phyloP scores from a whole-genome alignment of 2,329 filamentous ascomycete species.

The Sclerotinia glacialis region DNA sequence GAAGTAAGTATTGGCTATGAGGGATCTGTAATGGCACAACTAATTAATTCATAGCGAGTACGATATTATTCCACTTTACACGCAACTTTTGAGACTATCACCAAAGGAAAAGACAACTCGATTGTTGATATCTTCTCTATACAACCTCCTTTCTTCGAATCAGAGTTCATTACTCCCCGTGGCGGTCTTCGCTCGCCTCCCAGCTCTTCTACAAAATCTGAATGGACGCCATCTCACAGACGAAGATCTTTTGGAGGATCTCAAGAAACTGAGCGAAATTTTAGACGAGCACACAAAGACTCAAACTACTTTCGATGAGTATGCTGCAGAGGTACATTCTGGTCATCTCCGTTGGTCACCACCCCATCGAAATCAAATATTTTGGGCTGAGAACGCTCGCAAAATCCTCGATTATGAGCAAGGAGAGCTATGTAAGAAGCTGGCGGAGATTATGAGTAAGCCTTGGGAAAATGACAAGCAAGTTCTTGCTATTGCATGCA shows the following conservation, averaged over 20 bases:
- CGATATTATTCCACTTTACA: slow-evolving; percentile 87
- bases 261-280: slow-evolving; percentile 59
- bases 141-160: slow-evolving; percentile 75
- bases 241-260: slow-evolving; percentile 61
- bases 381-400: slow-evolving; percentile 71
- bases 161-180: slow-evolving; percentile 73
- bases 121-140: slow-evolving; percentile 81
- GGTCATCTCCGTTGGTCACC: slow-evolving; percentile 75
- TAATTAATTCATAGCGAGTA: slow-evolving; percentile 66
- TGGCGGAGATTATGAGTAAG: slow-evolving; percentile 66
- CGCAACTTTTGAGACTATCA: slow-evolving; percentile 85
- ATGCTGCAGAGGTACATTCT: slow-evolving; percentile 65
- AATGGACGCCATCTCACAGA: slow-evolving; percentile 61
- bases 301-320: slow-evolving; percentile 48
- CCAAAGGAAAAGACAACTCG: slow-evolving; percentile 98
- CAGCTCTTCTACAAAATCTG: slow-evolving; percentile 61
- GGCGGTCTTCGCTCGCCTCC: slow-evolving; percentile 82
- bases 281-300: slow-evolving; percentile 66
- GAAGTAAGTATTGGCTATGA: slow-evolving; percentile 57
- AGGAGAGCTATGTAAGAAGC: slow-evolving; percentile 61
- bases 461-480: slow-evolving; percentile 69
- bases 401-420: slow-evolving; percentile 66
- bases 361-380: slow-evolving; percentile 65
- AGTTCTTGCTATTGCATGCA: slow-evolving; percentile 70
- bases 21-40: slow-evolving; percentile 2